Evolutionary conservation across 148 eudicot species (phyloP).

Genomic region (Cornus controversa): DNA sequence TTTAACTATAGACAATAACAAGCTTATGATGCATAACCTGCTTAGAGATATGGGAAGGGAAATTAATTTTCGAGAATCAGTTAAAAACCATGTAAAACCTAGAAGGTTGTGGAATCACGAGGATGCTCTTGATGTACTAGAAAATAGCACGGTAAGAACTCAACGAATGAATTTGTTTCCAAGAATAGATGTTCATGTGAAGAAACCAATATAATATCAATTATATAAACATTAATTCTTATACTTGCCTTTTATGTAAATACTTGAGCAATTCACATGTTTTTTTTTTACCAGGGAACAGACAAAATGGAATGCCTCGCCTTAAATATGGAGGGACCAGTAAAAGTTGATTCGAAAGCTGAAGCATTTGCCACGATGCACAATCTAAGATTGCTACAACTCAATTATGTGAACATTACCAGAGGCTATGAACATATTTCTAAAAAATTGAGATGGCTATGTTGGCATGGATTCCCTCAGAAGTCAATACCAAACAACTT

Average conservation of each 20-base stretch:
- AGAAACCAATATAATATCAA: too few species aligned
- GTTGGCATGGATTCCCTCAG: background rate
- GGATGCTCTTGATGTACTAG: background rate
- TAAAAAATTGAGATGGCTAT: too few species aligned
- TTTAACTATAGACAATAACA: too few species aligned
- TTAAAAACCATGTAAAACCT: background rate
- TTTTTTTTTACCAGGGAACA: background rate
- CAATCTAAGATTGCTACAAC: background rate
- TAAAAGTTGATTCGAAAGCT: background rate
- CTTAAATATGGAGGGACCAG: background rate
- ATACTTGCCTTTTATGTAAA: too few species aligned
- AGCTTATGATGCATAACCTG: background rate
- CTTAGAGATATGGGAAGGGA: background rate
- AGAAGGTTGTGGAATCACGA: background rate
- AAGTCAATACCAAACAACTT: background rate
- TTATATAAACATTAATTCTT: too few species aligned
- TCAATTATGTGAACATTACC: background rate
- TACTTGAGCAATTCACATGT: too few species aligned
- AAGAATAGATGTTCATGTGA: too few species aligned
- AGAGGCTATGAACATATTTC: background rate
- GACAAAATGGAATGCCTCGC: background rate
- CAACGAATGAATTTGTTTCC: background rate
- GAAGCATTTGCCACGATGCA: background rate
- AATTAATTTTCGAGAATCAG: background rate
- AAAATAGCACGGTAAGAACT: background rate